Evolutionary conservation across 805 yeast species (phyloP), one percentile per base, ranked within the genome.

Genomic region (Candida adriatica): DNA sequence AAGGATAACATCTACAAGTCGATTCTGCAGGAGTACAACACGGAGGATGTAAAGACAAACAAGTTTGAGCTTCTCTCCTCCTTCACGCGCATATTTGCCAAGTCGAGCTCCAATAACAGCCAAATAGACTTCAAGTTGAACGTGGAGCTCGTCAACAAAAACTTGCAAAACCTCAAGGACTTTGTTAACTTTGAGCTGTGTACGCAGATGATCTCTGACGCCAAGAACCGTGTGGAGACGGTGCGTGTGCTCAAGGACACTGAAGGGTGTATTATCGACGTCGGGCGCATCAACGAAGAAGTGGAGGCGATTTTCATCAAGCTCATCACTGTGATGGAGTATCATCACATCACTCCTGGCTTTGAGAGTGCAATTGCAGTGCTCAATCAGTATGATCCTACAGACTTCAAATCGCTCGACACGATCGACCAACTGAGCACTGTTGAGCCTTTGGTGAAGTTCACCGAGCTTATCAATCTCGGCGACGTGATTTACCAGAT

Each of bases 401-500:
- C 55, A 13, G 53, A 49, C 26, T 53, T 56, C 35, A 48, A 55
- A 27, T 51, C 58, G 6, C 40, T 57, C 23, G 55, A 61, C 19
- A 59, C 59, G n/a, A 36, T 49, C 16, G 49, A 49, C 26, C 28
- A 45, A 5, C 35, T 43, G 5, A 39, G 35, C 15, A 64, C 69
- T 6, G 79, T 83, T n/a, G 94, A 82, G 41, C 97, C 97, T 0
- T 64, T 90, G 32, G 80, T 80, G 0, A 74, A 83, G 27, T 90
- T 92, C 46, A 81, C 94, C 13, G 96, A 90, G 51, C 67, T 92
- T 35, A 92, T 92, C 21, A 92, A 88, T 46, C 78, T 85, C 38
- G 96, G 96, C 5, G 98, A 90, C 55, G 62, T 90, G 35, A 84
- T 92, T 15, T 79, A 86, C 47, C 96, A 90, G 53, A 85, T 90